These are phyloP conservation scores for Sclerotinia minor DNA, from an alignment of 2,329 filamentous ascomycete species.

Conservation along the genomic window DNA sequence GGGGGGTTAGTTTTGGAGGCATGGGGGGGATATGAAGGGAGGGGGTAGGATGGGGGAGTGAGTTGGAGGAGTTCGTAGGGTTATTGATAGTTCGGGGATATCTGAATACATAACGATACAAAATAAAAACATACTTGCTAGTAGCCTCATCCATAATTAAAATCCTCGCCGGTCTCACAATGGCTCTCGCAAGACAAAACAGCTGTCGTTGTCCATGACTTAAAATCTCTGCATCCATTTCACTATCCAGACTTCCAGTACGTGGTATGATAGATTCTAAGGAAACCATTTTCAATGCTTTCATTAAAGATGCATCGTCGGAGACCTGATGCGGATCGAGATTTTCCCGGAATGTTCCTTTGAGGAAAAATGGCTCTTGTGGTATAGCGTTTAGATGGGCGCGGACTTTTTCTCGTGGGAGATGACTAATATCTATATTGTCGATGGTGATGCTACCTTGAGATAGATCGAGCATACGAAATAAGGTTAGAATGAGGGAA, in stretches of 20 bases:
- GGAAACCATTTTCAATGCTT: neutral
- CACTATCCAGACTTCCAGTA: neutral
- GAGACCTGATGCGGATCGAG: slow-evolving; percentile 48
- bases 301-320: slow-evolving; percentile 45
- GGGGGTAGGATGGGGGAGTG: no score
- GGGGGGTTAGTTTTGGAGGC: no score
- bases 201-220: neutral
- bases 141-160: neutral
- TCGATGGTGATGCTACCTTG: rapidly evolving
- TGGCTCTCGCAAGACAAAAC: neutral
- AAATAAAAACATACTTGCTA: neutral
- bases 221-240: neutral
- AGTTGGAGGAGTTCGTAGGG: no score
- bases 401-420: neutral
- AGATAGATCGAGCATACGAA: neutral
- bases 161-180: neutral
- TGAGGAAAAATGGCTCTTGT: slow-evolving; percentile 53
- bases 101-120: no score
- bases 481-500: neutral
- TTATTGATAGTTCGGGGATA: no score
- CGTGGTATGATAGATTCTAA: neutral
- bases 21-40: no score
- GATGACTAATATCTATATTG: neutral
- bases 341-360: slow-evolving; percentile 50
- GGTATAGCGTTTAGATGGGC: slow-evolving; percentile 42